Conservation (phyloP, 352 stramenopile species). For the Pythium pectinolyticum region DNA sequence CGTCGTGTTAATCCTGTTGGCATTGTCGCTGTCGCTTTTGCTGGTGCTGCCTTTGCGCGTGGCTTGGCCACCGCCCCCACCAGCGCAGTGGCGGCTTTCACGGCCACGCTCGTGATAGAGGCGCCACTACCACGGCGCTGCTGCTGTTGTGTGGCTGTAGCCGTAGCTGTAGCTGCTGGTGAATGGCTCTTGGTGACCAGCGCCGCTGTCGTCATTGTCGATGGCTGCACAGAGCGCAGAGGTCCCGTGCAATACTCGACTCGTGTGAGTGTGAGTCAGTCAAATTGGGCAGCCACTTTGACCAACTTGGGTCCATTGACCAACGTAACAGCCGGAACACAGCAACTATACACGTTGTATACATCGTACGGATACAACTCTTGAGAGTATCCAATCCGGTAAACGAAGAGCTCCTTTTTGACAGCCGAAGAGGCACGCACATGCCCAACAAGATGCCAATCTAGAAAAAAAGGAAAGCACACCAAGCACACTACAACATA, state of each 20-base stretch:
- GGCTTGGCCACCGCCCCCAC: background rate
- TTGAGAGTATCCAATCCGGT: background rate
- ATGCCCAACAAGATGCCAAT: background rate
- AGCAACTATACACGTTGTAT: conserved; percentile 22
- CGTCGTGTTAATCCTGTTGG: background rate
- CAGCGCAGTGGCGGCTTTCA: conserved; percentile 3
- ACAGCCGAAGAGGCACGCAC: conserved; percentile 4
- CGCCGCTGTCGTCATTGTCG: conserved; percentile 1
- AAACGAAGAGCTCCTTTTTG: background rate
- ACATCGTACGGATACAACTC: conserved; percentile 16
- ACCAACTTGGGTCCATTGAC: background rate
- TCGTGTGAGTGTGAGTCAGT: background rate
- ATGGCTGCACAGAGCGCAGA: too few relatives aligned
- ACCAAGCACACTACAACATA: too few relatives aligned
- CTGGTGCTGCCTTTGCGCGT: background rate
- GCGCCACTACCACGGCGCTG: background rate
- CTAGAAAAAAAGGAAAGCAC: too few relatives aligned
- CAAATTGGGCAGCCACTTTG: conserved; percentile 1
- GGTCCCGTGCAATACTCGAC: too few relatives aligned
- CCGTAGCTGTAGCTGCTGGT: too few relatives aligned
- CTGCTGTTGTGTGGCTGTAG: background rate
- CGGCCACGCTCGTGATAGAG: conserved; percentile 5
- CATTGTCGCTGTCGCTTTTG: background rate
- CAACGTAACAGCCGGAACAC: background rate
- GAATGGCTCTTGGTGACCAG: background rate